phyloP scores from a whole-genome alignment of 306 rosid species.

The Dalbergia cultrata region DNA sequence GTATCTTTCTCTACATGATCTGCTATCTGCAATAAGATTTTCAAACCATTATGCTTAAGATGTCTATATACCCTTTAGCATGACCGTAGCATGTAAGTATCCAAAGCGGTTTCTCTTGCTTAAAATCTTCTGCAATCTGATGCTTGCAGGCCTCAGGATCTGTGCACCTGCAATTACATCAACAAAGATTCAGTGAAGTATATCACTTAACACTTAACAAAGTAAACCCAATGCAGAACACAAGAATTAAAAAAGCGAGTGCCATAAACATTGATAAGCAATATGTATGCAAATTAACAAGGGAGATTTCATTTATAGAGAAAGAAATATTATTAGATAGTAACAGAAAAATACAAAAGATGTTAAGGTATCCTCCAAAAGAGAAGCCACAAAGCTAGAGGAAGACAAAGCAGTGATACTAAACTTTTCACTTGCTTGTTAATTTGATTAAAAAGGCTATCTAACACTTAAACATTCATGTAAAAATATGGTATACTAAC shows the following conservation, averaged over 20 bases:
- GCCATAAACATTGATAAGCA: conserved; percentile 7
- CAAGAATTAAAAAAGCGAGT: conserved; percentile 27
- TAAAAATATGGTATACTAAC: not conserved
- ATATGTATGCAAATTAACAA: conserved; percentile 18
- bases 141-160: conserved; percentile 84
- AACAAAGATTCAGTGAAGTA: conserved; percentile 43
- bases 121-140: conserved; percentile 75
- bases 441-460: conserved; percentile 20
- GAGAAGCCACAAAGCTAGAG: not conserved
- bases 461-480: not conserved
- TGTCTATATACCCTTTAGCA: conserved; percentile 64
- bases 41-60: conserved; percentile 4
- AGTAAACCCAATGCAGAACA: conserved; percentile 29
- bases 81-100: conserved; percentile 89
- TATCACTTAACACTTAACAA: conserved; percentile 9
- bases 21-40: conserved; percentile 17
- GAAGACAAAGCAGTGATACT: conserved; percentile 9
- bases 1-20: not conserved
- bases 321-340: conserved; percentile 19
- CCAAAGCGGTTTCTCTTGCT: conserved; percentile 88
- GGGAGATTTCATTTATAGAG: not conserved
- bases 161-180: conserved; percentile 73
- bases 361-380: conserved; percentile 1
- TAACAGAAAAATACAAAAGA: not conserved
- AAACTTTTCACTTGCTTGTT: not conserved